Conservation (phyloP, 495 filamentous ascomycete species). For the Cercophora samala region DNA sequence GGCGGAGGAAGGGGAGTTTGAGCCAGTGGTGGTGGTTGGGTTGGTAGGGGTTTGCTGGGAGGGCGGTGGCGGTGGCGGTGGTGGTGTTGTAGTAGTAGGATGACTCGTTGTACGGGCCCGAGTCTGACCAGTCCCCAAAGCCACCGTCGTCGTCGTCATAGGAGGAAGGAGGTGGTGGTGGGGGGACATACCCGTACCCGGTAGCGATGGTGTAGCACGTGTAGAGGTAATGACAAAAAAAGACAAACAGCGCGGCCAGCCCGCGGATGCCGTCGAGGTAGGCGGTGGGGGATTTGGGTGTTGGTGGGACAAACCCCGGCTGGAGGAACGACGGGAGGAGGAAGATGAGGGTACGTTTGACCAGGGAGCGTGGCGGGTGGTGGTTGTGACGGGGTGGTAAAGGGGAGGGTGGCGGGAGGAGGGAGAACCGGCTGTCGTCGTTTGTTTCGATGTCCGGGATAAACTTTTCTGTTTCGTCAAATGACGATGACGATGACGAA, state of each 20-base stretch:
- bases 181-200: conserved; percentile 31
- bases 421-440: not conserved
- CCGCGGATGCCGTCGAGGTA: conserved; percentile 60
- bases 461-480: not conserved
- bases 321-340: conserved; percentile 19
- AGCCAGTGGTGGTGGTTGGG: conserved; percentile 43
- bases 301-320: conserved; percentile 15
- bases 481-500: not conserved
- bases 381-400: not conserved
- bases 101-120: not conserved
- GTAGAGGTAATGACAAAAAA: conserved; percentile 52
- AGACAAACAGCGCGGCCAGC: conserved; percentile 57
- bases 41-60: conserved; percentile 8
- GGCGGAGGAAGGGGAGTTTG: conserved; percentile 62
- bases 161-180: not conserved
- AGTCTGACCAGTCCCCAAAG: not conserved
- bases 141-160: not conserved
- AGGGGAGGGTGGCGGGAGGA: not conserved
- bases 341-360: not conserved
- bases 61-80: conserved; percentile 30
- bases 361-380: conserved; percentile 8
- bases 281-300: conserved; percentile 39
- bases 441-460: not conserved
- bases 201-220: conserved; percentile 44
- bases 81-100: not conserved